Conservation (phyloP, 495 filamentous ascomycete genomes). For the Bacidia rubella region DNA sequence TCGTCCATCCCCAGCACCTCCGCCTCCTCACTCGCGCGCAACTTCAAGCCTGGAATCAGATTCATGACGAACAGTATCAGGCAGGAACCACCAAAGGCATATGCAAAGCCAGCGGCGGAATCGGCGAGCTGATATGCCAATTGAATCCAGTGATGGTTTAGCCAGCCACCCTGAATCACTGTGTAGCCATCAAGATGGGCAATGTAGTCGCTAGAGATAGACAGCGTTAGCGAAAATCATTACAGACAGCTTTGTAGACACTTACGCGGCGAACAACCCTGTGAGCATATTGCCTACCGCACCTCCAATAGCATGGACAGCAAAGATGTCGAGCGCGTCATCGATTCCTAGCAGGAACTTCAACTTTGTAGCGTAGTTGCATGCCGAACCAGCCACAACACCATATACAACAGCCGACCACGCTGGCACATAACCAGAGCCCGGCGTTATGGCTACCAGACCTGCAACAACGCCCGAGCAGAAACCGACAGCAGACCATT, state of each 20-base stretch:
- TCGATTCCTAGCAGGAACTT: slow-evolving; percentile 82
- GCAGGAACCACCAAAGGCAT: slow-evolving; percentile 77
- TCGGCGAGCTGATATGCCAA: slow-evolving; percentile 81
- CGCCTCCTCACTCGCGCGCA: slow-evolving; percentile 70
- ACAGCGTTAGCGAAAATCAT: too few relatives aligned
- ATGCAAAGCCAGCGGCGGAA: slow-evolving; percentile 66
- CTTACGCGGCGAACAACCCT: slow-evolving; percentile 80
- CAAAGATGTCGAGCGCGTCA: slow-evolving; percentile 89
- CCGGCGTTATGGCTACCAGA: slow-evolving; percentile 86
- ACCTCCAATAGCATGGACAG: slow-evolving; percentile 79
- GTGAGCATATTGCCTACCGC: slow-evolving; percentile 82
- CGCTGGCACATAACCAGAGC: slow-evolving; percentile 76
- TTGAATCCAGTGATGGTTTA: slow-evolving; percentile 85
- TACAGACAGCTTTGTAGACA: too few relatives aligned
- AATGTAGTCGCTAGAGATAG: slow-evolving; percentile 81
- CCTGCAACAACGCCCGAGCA: slow-evolving; percentile 90
- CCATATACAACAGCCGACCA: slow-evolving; percentile 92
- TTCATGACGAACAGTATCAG: slow-evolving; percentile 82
- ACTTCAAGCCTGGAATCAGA: slow-evolving; percentile 66
- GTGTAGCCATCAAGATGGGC: slow-evolving; percentile 70
- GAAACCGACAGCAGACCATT: slow-evolving; percentile 96
- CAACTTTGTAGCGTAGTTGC: slow-evolving; percentile 94
- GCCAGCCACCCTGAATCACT: slow-evolving; percentile 69
- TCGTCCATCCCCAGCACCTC: slow-evolving; percentile 91
- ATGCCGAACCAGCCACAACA: slow-evolving; percentile 64